phyloP scores from a whole-genome alignment of 1,139 yeast species.

The Geotrichum siamense region DNA sequence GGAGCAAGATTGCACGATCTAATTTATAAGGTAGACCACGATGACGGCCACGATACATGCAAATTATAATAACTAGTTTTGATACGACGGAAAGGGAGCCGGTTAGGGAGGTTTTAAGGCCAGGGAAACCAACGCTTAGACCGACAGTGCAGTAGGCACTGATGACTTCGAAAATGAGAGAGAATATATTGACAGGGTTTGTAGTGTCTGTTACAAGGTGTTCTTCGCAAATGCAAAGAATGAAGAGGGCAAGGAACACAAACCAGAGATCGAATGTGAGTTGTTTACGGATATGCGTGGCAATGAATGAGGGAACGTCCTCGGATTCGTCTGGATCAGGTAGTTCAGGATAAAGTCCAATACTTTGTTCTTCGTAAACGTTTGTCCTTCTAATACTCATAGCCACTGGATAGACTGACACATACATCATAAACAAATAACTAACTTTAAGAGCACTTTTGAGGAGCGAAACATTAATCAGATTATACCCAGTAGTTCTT shows the following conservation, averaged over 20 bases:
- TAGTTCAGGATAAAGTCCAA: conserved; percentile 60
- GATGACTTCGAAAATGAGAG: conserved; percentile 75
- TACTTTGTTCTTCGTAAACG: conserved; percentile 92
- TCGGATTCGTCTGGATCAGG: neutral
- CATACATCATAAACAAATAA: conserved; percentile 95
- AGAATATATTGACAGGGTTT: conserved; percentile 52
- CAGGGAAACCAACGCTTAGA: conserved; percentile 73
- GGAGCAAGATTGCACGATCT: conserved; percentile 89
- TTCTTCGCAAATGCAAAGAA: conserved; percentile 82
- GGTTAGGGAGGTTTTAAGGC: conserved; percentile 57
- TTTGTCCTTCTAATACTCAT: conserved; percentile 93
- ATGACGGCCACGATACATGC: conserved; percentile 92
- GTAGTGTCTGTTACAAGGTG: conserved; percentile 37
- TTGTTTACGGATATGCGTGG: conserved; percentile 77
- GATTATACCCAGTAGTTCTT: conserved; percentile 84
- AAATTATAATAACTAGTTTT: conserved; percentile 75
- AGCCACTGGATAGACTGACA: conserved; percentile 90
- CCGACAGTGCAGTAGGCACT: conserved; percentile 98
- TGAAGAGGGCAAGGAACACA: conserved; percentile 73
- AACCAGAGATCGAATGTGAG: conserved; percentile 94
- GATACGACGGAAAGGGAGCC: conserved; percentile 66
- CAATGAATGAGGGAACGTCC: conserved; percentile 25
- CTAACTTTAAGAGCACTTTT: conserved; percentile 92
- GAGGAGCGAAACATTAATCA: conserved; percentile 57
- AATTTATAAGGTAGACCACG: conserved; percentile 92